Evolutionary conservation across 2,329 filamentous ascomycete species (phyloP).

Genomic region (Nannizziopsis arthrosporioides): DNA sequence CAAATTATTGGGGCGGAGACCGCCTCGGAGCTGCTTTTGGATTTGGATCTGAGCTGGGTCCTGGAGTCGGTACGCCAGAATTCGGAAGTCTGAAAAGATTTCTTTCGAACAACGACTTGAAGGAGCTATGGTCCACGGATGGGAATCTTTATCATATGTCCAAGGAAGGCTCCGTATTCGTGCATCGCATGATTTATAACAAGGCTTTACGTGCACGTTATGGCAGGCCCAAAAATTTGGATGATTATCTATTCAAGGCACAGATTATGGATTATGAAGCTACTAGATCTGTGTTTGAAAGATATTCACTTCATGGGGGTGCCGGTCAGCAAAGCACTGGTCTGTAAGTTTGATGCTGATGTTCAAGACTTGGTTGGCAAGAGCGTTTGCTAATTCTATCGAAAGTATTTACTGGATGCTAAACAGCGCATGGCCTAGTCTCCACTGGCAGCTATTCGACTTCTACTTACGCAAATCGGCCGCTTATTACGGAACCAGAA

Average conservation of each 20-base stretch:
- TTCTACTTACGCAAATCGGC: constrained; percentile 49
- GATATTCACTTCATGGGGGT: not conserved
- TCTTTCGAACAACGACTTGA: constrained; percentile 40
- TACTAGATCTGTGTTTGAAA: constrained; percentile 47
- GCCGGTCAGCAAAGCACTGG: no score
- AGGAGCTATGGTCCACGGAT: constrained; percentile 45
- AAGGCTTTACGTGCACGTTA: constrained; percentile 42
- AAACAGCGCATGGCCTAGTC: constrained; percentile 52
- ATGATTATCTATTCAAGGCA: constrained; percentile 49
- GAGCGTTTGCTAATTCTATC: not conserved
- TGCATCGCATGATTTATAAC: constrained; percentile 48
- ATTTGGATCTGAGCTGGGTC: constrained; percentile 51
- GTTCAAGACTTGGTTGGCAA: not conserved
- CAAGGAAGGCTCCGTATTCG: constrained; percentile 44
- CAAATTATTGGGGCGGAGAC: constrained; percentile 51
- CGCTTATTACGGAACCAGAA: constrained; percentile 49
- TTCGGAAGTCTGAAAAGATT: constrained; percentile 45
- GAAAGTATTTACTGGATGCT: constrained; percentile 55
- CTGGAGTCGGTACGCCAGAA: constrained; percentile 52
- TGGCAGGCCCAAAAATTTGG: constrained; percentile 41
- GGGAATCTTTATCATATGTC: constrained; percentile 51
- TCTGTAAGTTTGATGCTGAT: no score
- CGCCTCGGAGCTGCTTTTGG: constrained; percentile 45
- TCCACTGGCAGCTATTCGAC: constrained; percentile 56
- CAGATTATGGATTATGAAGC: constrained; percentile 56